phyloP scores from a whole-genome alignment of 2,329 filamentous ascomycete species.

The Dactylonectria macrodidyma region DNA sequence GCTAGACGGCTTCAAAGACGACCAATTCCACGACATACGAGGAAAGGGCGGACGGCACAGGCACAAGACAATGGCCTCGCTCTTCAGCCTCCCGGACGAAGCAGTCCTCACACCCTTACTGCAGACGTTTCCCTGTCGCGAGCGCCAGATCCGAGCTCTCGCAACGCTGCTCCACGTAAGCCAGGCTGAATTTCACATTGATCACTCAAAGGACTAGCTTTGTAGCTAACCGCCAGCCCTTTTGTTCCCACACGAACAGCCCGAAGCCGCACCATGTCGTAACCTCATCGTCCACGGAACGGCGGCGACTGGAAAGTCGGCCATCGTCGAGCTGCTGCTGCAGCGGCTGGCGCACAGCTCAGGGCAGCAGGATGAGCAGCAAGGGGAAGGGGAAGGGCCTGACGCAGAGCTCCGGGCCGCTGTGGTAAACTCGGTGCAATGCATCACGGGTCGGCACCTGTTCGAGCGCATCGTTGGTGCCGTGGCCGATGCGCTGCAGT shows the following conservation, averaged over 20 bases:
- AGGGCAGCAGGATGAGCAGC: conserved; percentile 24
- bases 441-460: conserved; percentile 83
- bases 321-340: conserved; percentile 71
- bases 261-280: conserved; percentile 76
- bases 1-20: conserved; percentile 24
- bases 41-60: background rate
- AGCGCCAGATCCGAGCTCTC: conserved; percentile 71
- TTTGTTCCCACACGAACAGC: conserved; percentile 58
- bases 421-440: conserved; percentile 79
- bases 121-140: conserved; percentile 69
- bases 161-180: conserved; percentile 68
- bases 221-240: conserved; percentile 10
- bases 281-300: conserved; percentile 88
- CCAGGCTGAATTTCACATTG: conserved; percentile 24
- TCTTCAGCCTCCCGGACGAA: conserved; percentile 70
- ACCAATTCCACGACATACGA: conserved; percentile 25
- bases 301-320: conserved; percentile 89
- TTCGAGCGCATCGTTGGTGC: conserved; percentile 79
- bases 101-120: conserved; percentile 61
- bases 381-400: no score
- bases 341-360: conserved; percentile 40
- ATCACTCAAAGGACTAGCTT: background rate
- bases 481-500: conserved; percentile 67
- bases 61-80: conserved; percentile 50
- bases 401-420: conserved; percentile 66